phyloP scores from a whole-genome alignment of 495 filamentous ascomycete genomes.

The Tuber brumale region DNA sequence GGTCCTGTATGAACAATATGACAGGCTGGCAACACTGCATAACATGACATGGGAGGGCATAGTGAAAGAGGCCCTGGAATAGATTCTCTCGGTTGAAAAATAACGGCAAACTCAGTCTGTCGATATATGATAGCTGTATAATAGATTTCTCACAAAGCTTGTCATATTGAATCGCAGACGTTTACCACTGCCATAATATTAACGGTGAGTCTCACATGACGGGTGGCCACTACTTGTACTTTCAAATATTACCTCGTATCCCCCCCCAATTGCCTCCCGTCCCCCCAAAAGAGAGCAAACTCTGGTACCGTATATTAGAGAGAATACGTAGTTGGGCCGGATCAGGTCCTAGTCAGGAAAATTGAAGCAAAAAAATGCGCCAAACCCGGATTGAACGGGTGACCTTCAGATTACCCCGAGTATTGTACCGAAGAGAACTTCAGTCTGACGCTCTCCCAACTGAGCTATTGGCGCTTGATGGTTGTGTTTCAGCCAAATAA shows the following conservation, averaged over 20 bases:
- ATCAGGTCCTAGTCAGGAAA: not conserved
- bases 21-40: conserved; percentile 35
- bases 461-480: conserved; percentile 36
- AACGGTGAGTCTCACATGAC: not conserved
- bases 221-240: not conserved
- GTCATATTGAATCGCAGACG: not conserved
- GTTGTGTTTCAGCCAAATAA: not conserved
- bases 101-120: not conserved
- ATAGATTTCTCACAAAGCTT: not conserved
- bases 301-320: not conserved
- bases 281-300: not conserved
- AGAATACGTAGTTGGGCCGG: not conserved
- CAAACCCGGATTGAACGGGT: conserved; percentile 38
- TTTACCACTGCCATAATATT: not conserved
- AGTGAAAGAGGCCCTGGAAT: conserved; percentile 7
- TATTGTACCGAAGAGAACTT: conserved; percentile 19
- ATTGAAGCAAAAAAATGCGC: conserved; percentile 21
- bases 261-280: not conserved
- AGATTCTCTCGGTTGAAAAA: not conserved
- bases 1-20: conserved; percentile 37
- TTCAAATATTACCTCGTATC: not conserved
- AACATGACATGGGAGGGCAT: conserved; percentile 35
- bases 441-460: conserved; percentile 40
- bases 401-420: conserved; percentile 32
- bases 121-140: not conserved